Conservation (phyloP, 768 basidiomycete genomes). For the Hypholoma sublateritium region DNA sequence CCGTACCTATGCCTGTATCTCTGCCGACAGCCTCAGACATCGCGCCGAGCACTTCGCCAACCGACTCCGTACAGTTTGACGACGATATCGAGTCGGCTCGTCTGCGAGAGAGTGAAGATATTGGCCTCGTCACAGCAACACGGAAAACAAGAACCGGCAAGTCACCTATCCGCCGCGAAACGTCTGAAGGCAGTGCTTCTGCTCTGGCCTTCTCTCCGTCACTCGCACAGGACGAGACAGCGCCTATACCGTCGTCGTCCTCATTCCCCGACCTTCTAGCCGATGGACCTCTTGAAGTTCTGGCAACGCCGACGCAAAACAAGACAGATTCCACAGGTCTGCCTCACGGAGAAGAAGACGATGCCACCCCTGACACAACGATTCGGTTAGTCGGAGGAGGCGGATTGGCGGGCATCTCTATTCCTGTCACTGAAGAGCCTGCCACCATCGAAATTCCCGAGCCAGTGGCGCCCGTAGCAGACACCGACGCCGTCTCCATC, state of each 20-base stretch:
- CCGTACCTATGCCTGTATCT: constrained; percentile 67
- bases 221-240: constrained; percentile 15
- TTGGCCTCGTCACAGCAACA: constrained; percentile 23
- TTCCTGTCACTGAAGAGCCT: constrained; percentile 7
- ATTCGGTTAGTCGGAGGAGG: constrained; percentile 62
- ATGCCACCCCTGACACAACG: constrained; percentile 37
- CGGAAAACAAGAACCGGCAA: constrained; percentile 18
- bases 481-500: constrained; percentile 35
- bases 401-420: constrained; percentile 39
- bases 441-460: constrained; percentile 23
- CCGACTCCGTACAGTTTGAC: constrained; percentile 44
- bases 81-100: constrained; percentile 53
- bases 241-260: constrained; percentile 13
- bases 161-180: constrained; percentile 24
- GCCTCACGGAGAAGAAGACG: constrained; percentile 6
- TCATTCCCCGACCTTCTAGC: constrained; percentile 49
- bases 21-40: constrained; percentile 69
- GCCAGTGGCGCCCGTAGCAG: constrained; percentile 27
- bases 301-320: constrained; percentile 14
- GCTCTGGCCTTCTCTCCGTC: constrained; percentile 20
- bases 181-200: constrained; percentile 21
- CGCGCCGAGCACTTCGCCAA: constrained; percentile 36
- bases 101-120: constrained; percentile 32
- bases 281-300: constrained; percentile 40
- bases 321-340: neutral